phyloP scores from a whole-genome alignment of 345 rosid genomes.

The Aegle marmelos region DNA sequence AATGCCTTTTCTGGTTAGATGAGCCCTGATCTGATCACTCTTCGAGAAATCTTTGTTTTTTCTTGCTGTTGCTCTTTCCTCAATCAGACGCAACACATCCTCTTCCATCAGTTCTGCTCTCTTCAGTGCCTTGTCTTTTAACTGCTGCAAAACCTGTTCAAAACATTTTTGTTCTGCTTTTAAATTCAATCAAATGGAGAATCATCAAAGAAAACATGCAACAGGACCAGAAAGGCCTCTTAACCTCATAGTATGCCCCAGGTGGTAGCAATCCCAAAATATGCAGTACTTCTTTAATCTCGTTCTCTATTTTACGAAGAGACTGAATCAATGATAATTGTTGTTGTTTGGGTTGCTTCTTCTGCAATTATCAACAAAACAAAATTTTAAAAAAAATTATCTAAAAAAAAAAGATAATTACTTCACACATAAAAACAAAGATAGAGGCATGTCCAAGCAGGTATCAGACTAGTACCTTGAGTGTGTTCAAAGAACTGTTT shows the following conservation, averaged over 20 bases:
- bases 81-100: constrained; percentile 43
- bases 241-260: constrained; percentile 53
- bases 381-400: neutral
- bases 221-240: neutral
- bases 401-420: neutral
- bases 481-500: constrained; percentile 53
- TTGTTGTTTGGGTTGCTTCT: constrained; percentile 68
- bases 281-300: constrained; percentile 52
- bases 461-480: constrained; percentile 49
- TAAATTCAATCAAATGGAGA: neutral
- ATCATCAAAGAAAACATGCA: neutral
- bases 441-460: constrained; percentile 3
- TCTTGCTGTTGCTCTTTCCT: constrained; percentile 59
- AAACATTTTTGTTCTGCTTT: neutral
- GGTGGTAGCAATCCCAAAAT: constrained; percentile 63
- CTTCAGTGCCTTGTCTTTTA: constrained; percentile 61
- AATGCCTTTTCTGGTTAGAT: constrained; percentile 60
- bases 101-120: constrained; percentile 63
- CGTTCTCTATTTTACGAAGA: constrained; percentile 55
- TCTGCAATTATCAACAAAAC: constrained; percentile 38
- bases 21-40: constrained; percentile 72
- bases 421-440: neutral
- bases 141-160: constrained; percentile 51
- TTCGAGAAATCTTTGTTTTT: constrained; percentile 61
- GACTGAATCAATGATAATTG: constrained; percentile 49